These are phyloP conservation scores for Leccinum boreale DNA, from an alignment of 768 basidiomycete species.

Conservation along the genomic window DNA sequence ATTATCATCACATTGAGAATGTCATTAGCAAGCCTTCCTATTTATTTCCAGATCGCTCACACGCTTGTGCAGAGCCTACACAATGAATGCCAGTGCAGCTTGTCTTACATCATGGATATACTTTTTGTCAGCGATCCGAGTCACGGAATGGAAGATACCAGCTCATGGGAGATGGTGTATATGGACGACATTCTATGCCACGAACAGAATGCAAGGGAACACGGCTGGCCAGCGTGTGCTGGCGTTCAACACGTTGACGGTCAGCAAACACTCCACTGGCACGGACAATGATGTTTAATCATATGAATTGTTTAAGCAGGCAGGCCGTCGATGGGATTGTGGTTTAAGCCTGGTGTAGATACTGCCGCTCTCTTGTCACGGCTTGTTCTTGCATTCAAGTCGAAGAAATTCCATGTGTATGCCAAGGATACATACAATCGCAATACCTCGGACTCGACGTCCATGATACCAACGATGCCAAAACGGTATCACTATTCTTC, in stretches of 20 bases:
- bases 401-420: constrained; percentile 59
- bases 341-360: constrained; percentile 63
- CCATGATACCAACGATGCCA: constrained; percentile 53
- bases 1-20: constrained; percentile 1
- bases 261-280: constrained; percentile 3
- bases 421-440: constrained; percentile 13
- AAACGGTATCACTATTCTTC: constrained; percentile 69
- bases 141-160: constrained; percentile 85
- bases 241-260: constrained; percentile 9
- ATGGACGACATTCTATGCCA: constrained; percentile 52
- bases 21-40: constrained; percentile 52
- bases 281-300: background rate
- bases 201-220: constrained; percentile 1
- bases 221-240: constrained; percentile 14
- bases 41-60: constrained; percentile 64
- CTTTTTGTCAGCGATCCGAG: constrained; percentile 71
- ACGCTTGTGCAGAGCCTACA: constrained; percentile 45
- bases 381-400: constrained; percentile 46
- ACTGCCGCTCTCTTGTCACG: constrained; percentile 47
- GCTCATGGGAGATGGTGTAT: constrained; percentile 63
- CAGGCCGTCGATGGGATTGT: constrained; percentile 84
- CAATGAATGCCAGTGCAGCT: constrained; percentile 61
- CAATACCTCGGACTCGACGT: background rate
- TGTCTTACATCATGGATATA: constrained; percentile 78
- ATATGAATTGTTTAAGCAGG: constrained; percentile 39